phyloP scores from a whole-genome alignment of 78 protist genomes.

The Dictyostelium firmibasis region DNA sequence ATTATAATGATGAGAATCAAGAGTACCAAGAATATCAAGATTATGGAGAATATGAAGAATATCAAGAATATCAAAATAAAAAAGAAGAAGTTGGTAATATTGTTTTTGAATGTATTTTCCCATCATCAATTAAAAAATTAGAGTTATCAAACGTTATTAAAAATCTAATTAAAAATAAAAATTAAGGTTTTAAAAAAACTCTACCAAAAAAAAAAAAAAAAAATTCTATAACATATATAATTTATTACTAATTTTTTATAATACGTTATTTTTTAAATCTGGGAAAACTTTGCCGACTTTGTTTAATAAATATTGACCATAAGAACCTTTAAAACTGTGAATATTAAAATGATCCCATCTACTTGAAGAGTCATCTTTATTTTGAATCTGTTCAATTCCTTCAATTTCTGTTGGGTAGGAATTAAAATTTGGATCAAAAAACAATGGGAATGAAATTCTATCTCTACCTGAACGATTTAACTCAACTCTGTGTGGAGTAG shows the following conservation, averaged over 20 bases:
- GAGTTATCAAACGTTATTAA: background rate
- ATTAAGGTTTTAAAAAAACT: too few relatives aligned
- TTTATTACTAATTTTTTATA: background rate
- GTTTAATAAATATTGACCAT: constrained; percentile 57
- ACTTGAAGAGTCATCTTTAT: constrained; percentile 3
- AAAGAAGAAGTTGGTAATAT: background rate
- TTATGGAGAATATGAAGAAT: background rate
- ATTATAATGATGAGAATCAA: background rate
- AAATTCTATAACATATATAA: too few relatives aligned
- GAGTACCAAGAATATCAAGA: background rate
- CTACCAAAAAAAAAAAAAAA: too few relatives aligned
- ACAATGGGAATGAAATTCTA: constrained; percentile 81
- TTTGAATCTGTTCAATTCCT: background rate
- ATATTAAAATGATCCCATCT: constrained; percentile 66
- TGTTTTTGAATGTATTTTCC: background rate
- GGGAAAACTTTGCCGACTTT: constrained; percentile 70
- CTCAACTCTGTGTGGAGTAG: constrained; percentile 84
- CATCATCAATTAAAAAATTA: background rate
- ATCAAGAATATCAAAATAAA: background rate
- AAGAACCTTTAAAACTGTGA: constrained; percentile 27
- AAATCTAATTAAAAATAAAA: background rate
- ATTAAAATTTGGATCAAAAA: constrained; percentile 81
- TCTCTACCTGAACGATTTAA: constrained; percentile 21
- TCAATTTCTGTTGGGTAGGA: constrained; percentile 7
- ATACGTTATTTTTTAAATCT: constrained; percentile 9